A percentile compares a stretch with the other conserved stretches of the same genome.
These are phyloP conservation scores for Nicotiana rustica DNA, from an alignment of 305 asterid species.

Conservation along the genomic window DNA sequence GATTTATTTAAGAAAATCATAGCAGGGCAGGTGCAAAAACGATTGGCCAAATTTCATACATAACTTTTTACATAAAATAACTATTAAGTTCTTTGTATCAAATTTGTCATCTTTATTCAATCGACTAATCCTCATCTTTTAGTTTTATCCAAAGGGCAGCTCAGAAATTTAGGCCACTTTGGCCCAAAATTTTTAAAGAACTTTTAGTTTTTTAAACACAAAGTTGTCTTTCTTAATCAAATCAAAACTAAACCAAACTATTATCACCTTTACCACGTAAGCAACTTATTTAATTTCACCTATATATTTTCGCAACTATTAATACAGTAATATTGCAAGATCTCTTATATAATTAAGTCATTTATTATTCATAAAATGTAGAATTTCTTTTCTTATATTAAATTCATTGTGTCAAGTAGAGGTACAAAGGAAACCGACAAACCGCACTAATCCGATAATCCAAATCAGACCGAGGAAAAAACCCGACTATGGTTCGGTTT, in stretches of 20 bases:
- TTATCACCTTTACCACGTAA: background rate
- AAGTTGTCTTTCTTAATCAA: too few relatives aligned
- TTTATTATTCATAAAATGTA: too few relatives aligned
- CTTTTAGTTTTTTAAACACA: background rate
- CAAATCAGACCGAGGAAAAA: too few relatives aligned
- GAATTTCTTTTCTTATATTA: background rate
- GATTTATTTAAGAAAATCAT: background rate
- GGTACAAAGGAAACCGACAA: too few relatives aligned
- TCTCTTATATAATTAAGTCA: background rate
- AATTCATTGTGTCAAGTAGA: background rate
- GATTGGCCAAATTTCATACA: background rate
- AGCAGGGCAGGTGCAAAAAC: background rate
- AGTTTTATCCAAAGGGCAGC: background rate
- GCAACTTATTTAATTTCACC: background rate
- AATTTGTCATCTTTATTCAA: background rate
- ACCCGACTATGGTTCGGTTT: too few relatives aligned
- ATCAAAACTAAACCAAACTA: background rate
- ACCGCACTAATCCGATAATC: too few relatives aligned
- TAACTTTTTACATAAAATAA: background rate
- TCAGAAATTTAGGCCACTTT: too few relatives aligned
- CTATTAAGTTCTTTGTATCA: background rate
- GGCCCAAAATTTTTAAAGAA: background rate
- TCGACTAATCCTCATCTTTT: background rate
- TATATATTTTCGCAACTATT: too few relatives aligned
- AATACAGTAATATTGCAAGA: background rate